These are phyloP conservation scores for Paramarasmius palmivorus DNA, from an alignment of 1,284 basidiomycete genomes.

Conservation along the genomic window DNA sequence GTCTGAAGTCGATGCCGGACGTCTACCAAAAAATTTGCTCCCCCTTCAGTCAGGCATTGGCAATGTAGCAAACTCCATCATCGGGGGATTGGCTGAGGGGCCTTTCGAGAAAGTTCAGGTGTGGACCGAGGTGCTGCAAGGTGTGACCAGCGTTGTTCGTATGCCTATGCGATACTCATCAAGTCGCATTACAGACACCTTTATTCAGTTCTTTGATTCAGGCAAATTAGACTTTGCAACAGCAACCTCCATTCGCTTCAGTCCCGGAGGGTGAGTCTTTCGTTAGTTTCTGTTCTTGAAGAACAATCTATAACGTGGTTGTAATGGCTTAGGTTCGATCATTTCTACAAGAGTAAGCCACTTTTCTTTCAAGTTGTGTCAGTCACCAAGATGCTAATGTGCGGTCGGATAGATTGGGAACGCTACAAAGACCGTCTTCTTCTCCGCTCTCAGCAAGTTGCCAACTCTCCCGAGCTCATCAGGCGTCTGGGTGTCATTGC, in stretches of 20 bases:
- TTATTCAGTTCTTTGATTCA: constrained; percentile 48
- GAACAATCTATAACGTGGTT: no score
- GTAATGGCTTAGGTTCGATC: constrained; percentile 47
- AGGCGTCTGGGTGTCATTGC: constrained; percentile 50
- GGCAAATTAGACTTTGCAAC: constrained; percentile 52
- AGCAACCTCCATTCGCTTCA: constrained; percentile 51
- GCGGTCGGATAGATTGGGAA: constrained; percentile 42
- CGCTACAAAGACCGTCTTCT: constrained; percentile 50
- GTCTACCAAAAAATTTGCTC: constrained; percentile 44
- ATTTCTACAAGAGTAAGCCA: constrained; percentile 40
- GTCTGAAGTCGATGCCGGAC: constrained; percentile 43
- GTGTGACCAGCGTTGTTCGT: no score
- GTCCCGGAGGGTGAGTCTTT: constrained; percentile 39
- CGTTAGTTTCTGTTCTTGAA: background rate
- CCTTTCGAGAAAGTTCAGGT: constrained; percentile 51
- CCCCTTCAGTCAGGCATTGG: constrained; percentile 54
- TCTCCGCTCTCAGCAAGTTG: constrained; percentile 55
- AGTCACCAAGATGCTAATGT: background rate
- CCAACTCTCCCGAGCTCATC: constrained; percentile 54
- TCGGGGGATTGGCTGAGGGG: constrained; percentile 48
- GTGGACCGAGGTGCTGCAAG: constrained; percentile 53
- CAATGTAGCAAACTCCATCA: constrained; percentile 54
- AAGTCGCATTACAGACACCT: constrained; percentile 29
- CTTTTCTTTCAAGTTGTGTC: background rate
- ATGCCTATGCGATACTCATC: background rate